These are phyloP conservation scores for Phoenix roebelenii DNA, from an alignment of 176 grass and related monocot genomes.

Conservation along the genomic window DNA sequence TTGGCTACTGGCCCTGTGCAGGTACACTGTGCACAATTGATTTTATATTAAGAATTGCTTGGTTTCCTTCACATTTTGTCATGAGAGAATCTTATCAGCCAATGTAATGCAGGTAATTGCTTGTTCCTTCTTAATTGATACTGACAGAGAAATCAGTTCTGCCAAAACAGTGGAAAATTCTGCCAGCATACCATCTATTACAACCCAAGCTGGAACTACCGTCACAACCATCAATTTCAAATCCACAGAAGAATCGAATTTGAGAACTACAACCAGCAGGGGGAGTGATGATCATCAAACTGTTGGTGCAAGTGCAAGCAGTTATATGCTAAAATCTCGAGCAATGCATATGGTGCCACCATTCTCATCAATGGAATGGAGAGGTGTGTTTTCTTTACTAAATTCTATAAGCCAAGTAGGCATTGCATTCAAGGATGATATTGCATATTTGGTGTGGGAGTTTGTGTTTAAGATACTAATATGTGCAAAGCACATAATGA, in stretches of 20 bases:
- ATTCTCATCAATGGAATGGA: slow-evolving; percentile 4
- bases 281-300: background rate
- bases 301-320: background rate
- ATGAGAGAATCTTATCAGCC: background rate
- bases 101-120: slow-evolving; percentile 22
- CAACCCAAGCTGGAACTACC: slow-evolving; percentile 5
- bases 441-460: no score
- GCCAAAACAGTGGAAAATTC: background rate
- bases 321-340: background rate
- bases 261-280: background rate
- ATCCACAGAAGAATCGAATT: slow-evolving; percentile 1
- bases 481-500: no score
- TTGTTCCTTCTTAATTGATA: slow-evolving; percentile 12
- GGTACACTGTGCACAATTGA: slow-evolving; percentile 7
- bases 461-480: no score
- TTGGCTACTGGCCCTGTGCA: slow-evolving; percentile 13
- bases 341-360: background rate
- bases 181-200: slow-evolving; percentile 5
- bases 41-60: background rate
- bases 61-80: background rate
- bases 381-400: background rate
- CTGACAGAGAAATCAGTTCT: background rate
- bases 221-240: background rate
- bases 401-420: no score
- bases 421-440: no score